Percentiles rank a stretch among this genome's conserved stretches.
These are phyloP conservation scores for Ophiostoma perfectum DNA, from an alignment of 2,329 filamentous ascomycete genomes.

Conservation along the genomic window DNA sequence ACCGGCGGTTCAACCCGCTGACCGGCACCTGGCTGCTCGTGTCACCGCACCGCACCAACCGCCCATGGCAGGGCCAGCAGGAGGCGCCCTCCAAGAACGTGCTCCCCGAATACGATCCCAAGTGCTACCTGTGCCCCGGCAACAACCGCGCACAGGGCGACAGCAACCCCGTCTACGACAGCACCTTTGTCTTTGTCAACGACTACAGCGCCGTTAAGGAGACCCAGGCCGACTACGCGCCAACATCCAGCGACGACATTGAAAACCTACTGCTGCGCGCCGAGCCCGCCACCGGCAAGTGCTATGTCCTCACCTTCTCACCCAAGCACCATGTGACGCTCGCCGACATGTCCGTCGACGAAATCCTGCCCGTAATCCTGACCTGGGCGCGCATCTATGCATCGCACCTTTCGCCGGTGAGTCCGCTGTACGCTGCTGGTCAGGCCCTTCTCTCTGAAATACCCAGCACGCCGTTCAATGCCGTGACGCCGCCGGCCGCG, in stretches of 20 bases:
- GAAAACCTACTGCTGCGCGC: slow-evolving; percentile 73
- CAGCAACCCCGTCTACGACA: slow-evolving; percentile 75
- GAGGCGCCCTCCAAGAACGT: slow-evolving; percentile 63
- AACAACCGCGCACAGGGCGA: slow-evolving; percentile 87
- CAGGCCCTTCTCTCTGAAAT: slow-evolving; percentile 34
- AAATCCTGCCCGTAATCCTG: slow-evolving; percentile 78
- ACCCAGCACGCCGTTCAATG: slow-evolving; percentile 35
- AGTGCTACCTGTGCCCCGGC: slow-evolving; percentile 90
- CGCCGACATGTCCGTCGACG: slow-evolving; percentile 71
- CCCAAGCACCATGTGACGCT: slow-evolving; percentile 85
- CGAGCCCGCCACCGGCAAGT: slow-evolving; percentile 85
- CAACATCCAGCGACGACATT: slow-evolving; percentile 40
- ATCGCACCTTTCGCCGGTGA: slow-evolving; percentile 67
- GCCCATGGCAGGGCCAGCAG: slow-evolving; percentile 92
- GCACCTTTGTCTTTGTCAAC: slow-evolving; percentile 92
- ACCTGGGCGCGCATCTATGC: slow-evolving; percentile 92
- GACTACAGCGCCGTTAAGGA: slow-evolving; percentile 98
- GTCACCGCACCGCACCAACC: slow-evolving; percentile 91
- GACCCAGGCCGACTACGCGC: slow-evolving; percentile 71
- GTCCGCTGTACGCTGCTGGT: slow-evolving; percentile 51
- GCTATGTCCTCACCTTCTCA: slow-evolving; percentile 94
- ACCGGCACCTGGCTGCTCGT: slow-evolving; percentile 89
- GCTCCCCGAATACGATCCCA: slow-evolving; percentile 75
- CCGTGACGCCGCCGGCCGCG: slow-evolving; percentile 53
- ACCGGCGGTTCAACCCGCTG: slow-evolving; percentile 87